These are phyloP conservation scores for Dactylellina cionopaga DNA, from an alignment of 2,329 filamentous ascomycete genomes.

Conservation along the genomic window DNA sequence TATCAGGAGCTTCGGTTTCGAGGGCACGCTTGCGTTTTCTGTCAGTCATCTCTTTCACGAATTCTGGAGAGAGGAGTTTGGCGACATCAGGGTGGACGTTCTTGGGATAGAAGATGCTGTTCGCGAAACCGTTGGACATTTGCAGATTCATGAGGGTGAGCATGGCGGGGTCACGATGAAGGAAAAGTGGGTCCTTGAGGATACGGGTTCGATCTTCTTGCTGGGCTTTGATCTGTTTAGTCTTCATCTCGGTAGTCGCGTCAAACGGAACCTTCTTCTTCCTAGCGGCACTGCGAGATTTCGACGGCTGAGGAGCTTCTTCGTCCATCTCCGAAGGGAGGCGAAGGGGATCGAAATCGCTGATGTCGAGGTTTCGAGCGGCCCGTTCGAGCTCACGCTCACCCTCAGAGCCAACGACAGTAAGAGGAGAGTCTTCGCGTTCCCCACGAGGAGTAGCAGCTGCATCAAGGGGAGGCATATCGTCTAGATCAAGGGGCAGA, in stretches of 20 bases:
- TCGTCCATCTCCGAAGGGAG: conserved; percentile 64
- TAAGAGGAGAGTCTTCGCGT: conserved; percentile 55
- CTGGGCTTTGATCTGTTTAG: conserved; percentile 79
- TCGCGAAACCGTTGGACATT: conserved; percentile 87
- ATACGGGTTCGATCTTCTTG: conserved; percentile 88
- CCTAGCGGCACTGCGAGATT: conserved; percentile 76
- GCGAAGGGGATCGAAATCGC: conserved; percentile 52
- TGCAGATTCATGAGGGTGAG: conserved; percentile 91
- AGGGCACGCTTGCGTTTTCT: conserved; percentile 83
- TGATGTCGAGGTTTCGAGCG: conserved; percentile 49
- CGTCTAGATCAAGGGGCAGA: conserved; percentile 60
- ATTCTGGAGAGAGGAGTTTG: conserved; percentile 87
- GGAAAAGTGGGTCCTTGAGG: conserved; percentile 80
- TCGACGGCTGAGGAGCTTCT: conserved; percentile 63
- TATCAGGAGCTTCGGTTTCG: conserved; percentile 37
- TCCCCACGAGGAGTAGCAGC: conserved; percentile 34
- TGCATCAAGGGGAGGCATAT: conserved; percentile 9
- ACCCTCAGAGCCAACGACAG: conserved; percentile 56
- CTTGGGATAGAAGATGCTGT: conserved; percentile 57
- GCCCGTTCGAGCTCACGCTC: conserved; percentile 44
- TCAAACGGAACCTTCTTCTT: conserved; percentile 89
- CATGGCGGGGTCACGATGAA: conserved; percentile 86
- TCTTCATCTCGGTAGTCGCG: conserved; percentile 68
- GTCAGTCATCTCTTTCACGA: conserved; percentile 78
- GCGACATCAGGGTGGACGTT: conserved; percentile 76